A percentile compares a stretch with the other conserved stretches of the same genome.
These are phyloP conservation scores for Amanita jacksonii DNA, from an alignment of 768 basidiomycete species.

Conservation along the genomic window DNA sequence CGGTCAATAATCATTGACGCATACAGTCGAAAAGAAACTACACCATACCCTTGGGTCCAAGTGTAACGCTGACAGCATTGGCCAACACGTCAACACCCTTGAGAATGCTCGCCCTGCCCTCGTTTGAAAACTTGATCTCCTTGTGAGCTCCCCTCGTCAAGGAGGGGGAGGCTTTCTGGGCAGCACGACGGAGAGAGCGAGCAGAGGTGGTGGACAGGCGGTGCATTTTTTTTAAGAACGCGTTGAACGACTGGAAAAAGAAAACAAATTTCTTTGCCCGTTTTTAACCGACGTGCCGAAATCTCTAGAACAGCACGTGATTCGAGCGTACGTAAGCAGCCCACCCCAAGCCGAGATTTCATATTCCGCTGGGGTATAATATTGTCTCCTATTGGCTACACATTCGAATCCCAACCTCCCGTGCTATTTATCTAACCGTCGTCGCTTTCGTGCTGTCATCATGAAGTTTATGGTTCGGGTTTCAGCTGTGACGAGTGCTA, in stretches of 20 bases:
- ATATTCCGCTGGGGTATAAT: no score
- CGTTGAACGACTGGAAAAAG: slow-evolving; percentile 9
- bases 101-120: slow-evolving; percentile 87
- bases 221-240: slow-evolving; percentile 69
- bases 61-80: slow-evolving; percentile 92
- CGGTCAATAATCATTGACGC: background rate
- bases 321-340: no score
- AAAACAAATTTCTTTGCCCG: slow-evolving; percentile 4
- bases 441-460: no score
- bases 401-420: no score
- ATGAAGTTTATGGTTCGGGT: no score
- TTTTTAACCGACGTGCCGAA: slow-evolving; percentile 9
- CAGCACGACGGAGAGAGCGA: slow-evolving; percentile 58
- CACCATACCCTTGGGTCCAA: slow-evolving; percentile 93
- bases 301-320: slow-evolving; percentile 6
- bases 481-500: no score
- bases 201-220: slow-evolving; percentile 60
- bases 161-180: slow-evolving; percentile 41
- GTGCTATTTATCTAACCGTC: no score
- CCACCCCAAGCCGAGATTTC: no score
- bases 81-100: slow-evolving; percentile 96
- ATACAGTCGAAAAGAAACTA: slow-evolving; percentile 9
- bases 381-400: no score
- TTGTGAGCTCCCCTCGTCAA: slow-evolving; percentile 75
- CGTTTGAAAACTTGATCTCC: slow-evolving; percentile 95